These are phyloP conservation scores for Pythium myriotylum DNA, from an alignment of 352 stramenopile species.

Conservation along the genomic window DNA sequence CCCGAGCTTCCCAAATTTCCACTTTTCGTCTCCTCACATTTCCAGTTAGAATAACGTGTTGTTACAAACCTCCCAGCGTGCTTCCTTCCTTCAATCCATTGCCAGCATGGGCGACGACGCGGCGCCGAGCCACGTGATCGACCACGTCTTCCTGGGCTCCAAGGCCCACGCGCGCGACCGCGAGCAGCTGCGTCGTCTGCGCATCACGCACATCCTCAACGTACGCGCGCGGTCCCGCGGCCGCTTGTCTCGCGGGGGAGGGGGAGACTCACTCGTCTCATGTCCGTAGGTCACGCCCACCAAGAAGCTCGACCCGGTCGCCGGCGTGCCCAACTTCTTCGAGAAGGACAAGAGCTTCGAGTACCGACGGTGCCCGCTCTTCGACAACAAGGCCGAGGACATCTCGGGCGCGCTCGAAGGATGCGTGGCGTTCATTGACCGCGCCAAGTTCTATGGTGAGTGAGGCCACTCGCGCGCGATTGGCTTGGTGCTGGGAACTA, in stretches of 20 bases:
- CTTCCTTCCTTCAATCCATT: too few species aligned
- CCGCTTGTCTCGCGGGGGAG: background rate
- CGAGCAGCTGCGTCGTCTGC: slow-evolving; percentile 53
- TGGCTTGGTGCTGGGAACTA: background rate
- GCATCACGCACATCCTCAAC: slow-evolving; percentile 87
- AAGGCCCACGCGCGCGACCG: slow-evolving; percentile 66
- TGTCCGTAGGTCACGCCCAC: slow-evolving; percentile 66
- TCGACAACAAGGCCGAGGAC: slow-evolving; percentile 91
- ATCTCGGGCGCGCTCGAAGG: slow-evolving; percentile 80
- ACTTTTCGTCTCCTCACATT: too few species aligned
- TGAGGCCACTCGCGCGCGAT: background rate
- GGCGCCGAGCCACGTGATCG: slow-evolving; percentile 60
- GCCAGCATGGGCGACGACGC: too few species aligned
- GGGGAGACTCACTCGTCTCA: background rate
- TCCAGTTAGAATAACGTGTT: too few species aligned
- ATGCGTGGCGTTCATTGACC: slow-evolving; percentile 90
- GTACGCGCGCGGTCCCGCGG: too few species aligned
- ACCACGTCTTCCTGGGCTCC: slow-evolving; percentile 76
- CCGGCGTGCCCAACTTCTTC: slow-evolving; percentile 91
- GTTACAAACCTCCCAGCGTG: too few species aligned
- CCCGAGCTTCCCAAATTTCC: too few species aligned
- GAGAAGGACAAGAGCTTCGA: slow-evolving; percentile 83
- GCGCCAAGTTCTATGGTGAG: slow-evolving; percentile 90
- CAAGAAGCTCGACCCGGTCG: slow-evolving; percentile 76
- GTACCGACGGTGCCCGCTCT: slow-evolving; percentile 86